Evolutionary conservation across 768 basidiomycete species (phyloP), one percentile per base, ranked within the genome.

Genomic region (Mycena amicta): DNA sequence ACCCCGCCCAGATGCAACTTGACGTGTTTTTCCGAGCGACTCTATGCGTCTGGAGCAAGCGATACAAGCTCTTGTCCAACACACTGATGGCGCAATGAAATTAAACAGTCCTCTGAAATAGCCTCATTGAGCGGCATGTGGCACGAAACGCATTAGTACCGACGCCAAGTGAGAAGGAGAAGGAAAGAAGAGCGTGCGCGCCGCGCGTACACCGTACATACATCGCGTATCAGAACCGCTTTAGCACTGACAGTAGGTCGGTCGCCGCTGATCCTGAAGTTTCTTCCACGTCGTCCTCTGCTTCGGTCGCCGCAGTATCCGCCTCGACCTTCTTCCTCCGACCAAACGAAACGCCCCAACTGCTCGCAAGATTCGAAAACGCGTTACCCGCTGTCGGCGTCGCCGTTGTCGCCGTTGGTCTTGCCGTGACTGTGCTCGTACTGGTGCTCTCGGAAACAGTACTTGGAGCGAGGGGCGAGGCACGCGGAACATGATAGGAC

Each of bases 281-380:
- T 50, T 59, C 57, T 50, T 55, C 63, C 15, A 16, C 5, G 57
- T 70, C 70, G 20, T 61, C 71, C 22, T 71, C 67, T n/a, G 72
- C 62, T 64, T 74, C 72, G 22, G 64, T 71, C 60, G 66, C 61
- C 13, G 67, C 62, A 41, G 63, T 66, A 15, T 62, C 66, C 18
- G 69, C 33, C 20, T 73, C 74, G 2, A 63, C 27, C 60, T 74
- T 77, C 68, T 80, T 86, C 70, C 78, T 83, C 51, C 84, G 76
- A 28, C 85, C 85, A 67, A 89, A 88, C 2, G 84, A 72, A 53
- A 84, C 81, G 1, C 86, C 87, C 84, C 83, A 88, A 69, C 81
- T 88, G 49, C 76, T 85, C 4, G 86, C 86, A 49, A 87, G 72
- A 57, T 74, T 83, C 12, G 84, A 83, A 20, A 87, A 67, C 12